These are phyloP conservation scores for Climacium dendroides DNA, from an alignment of 225 moss, liverwort and hornwort species.

Conservation along the genomic window DNA sequence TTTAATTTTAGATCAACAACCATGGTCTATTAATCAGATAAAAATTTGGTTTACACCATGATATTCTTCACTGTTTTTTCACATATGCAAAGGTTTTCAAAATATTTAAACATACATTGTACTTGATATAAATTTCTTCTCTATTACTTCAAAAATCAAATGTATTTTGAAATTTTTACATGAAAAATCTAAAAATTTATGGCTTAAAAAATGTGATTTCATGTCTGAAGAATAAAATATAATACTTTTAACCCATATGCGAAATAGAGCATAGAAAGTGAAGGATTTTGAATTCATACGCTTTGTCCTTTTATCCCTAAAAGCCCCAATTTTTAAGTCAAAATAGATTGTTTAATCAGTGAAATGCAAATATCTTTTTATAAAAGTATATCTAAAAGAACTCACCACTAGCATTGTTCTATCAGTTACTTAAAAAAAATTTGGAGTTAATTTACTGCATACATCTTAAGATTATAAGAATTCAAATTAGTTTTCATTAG, in stretches of 20 bases:
- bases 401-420: background rate
- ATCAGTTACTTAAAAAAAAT: background rate
- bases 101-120: background rate
- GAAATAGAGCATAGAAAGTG: background rate
- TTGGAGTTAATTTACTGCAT: too few relatives aligned
- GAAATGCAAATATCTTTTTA: background rate
- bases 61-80: background rate
- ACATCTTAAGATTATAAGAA: background rate
- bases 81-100: background rate
- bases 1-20: background rate
- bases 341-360: accelerated
- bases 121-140: background rate
- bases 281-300: background rate
- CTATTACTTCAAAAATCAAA: background rate
- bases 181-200: background rate
- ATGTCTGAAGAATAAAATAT: background rate
- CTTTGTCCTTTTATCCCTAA: accelerated
- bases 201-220: background rate
- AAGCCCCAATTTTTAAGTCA: background rate
- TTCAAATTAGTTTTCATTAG: background rate
- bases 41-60: background rate
- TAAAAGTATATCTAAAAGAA: background rate
- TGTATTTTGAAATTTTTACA: background rate
- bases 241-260: background rate
- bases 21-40: accelerated